phyloP scores from a whole-genome alignment of 2,329 filamentous ascomycete species.

The Aspergillus unguis region DNA sequence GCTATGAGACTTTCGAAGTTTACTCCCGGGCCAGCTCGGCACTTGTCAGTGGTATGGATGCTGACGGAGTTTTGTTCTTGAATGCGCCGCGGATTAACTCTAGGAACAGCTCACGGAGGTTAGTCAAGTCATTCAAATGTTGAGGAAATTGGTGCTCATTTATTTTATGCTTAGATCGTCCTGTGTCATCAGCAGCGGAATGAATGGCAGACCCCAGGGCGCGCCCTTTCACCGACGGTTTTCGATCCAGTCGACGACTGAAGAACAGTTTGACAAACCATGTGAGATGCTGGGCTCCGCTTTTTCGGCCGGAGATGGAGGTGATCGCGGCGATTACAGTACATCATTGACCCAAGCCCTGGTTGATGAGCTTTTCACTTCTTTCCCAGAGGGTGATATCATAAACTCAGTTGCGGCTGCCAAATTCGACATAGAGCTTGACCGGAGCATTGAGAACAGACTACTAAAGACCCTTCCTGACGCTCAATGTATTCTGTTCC shows the following conservation, averaged over 20 bases:
- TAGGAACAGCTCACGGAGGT: constrained; percentile 13
- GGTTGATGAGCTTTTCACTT: constrained; percentile 17
- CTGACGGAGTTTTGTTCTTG: constrained; percentile 35
- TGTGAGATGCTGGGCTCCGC: constrained; percentile 16
- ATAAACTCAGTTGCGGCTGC: constrained; percentile 11
- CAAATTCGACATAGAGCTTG: background rate
- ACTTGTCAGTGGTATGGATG: constrained; percentile 39
- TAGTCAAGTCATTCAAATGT: background rate
- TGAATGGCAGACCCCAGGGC: constrained; percentile 10
- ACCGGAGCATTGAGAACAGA: constrained; percentile 9
- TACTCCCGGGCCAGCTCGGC: constrained; percentile 46
- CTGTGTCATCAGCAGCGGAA: constrained; percentile 13
- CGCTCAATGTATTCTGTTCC: constrained; percentile 28
- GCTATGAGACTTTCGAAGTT: constrained; percentile 22
- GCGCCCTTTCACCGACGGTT: constrained; percentile 4
- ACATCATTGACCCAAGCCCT: constrained; percentile 14
- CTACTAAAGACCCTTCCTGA: constrained; percentile 21
- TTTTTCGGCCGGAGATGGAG: background rate
- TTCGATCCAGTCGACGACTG: constrained; percentile 9
- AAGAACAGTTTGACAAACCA: constrained; percentile 13
- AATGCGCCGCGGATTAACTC: constrained; percentile 18
- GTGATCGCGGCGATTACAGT: background rate
- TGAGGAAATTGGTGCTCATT: background rate
- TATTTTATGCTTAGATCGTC: constrained; percentile 4
- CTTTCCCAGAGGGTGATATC: constrained; percentile 16